Evolutionary conservation across 164 flowering plant species (phyloP).

Genomic region (Nelumbo lutea): DNA sequence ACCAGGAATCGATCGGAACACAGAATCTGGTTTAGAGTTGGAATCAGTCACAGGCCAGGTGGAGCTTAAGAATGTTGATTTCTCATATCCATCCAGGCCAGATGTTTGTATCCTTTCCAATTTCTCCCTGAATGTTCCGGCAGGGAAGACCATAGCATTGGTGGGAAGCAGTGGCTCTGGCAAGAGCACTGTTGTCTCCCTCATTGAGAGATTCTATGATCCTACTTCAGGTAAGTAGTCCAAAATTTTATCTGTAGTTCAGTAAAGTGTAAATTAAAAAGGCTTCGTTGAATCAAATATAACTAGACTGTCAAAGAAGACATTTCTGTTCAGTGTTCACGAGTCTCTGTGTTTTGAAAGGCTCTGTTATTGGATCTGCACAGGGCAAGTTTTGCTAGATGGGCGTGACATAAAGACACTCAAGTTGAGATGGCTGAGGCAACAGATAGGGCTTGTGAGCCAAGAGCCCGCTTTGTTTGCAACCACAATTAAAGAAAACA

Average conservation of each 20-base stretch:
- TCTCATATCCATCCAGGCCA: conserved; percentile 74
- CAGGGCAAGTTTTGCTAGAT: conserved; percentile 90
- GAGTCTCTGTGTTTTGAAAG: conserved; percentile 1
- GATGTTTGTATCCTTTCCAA: conserved; percentile 56
- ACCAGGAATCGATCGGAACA: conserved; percentile 56
- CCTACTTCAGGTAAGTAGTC: conserved; percentile 55
- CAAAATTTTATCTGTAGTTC: not conserved
- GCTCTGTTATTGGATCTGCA: conserved; percentile 5
- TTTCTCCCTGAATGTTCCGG: conserved; percentile 57
- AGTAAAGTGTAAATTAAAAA: not conserved
- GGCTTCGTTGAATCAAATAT: not conserved
- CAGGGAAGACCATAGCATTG: conserved; percentile 83
- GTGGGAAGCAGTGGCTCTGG: conserved; percentile 97
- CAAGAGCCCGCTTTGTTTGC: conserved; percentile 98
- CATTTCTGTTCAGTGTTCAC: conserved; percentile 5
- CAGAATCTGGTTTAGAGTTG: conserved; percentile 62
- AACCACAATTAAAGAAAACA: conserved; percentile 85
- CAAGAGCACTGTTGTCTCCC: conserved; percentile 86
- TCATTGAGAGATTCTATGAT: conserved; percentile 88
- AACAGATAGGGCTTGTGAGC: conserved; percentile 95
- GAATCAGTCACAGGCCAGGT: conserved; percentile 70
- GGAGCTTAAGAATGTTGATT: conserved; percentile 66
- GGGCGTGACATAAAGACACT: conserved; percentile 83
- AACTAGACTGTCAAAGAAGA: conserved; percentile 5
- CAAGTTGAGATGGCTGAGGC: conserved; percentile 85